Evolutionary conservation across 2,329 filamentous ascomycete genomes (phyloP), one percentile per base, ranked within the genome.

Genomic region (Pseudocercospora eumusae): DNA sequence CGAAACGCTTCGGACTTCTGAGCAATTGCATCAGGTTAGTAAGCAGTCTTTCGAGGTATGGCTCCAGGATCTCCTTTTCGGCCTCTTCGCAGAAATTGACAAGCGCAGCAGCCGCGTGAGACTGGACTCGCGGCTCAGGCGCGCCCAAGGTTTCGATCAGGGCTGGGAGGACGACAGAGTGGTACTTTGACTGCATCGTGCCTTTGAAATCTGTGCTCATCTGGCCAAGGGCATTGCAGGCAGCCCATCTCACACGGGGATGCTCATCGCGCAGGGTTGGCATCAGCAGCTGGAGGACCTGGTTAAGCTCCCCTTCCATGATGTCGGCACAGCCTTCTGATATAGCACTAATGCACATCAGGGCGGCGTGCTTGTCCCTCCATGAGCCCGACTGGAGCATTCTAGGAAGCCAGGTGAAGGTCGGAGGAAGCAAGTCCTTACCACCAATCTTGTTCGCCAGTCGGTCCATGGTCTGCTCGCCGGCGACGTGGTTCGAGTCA

Each of bases 121-220:
- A 93, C 80, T 98, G 96, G 64, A 99, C 95, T 63, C 95, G 89
- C 18, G 92, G 91, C 76, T 99, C 93, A 0, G 91, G 85, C 1
- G 92, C 96, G 71, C 93, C 86, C 5, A 99, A 84, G 0, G 97
- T 93, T 0, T 93, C 93, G 58, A 99, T 92, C 59, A 99, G 95
- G 68, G 92, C 92, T 69, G 88, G 91, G 56, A 99, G 84, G 15
- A 99, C 91, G 49, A 88, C 83, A 66, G 91, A 86, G 76, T 96
- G 95, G 77, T 96, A 96, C 71, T 96, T 95, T 69, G 91, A 90
- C 78, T 99, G 95, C 93, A 99, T 98, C 10, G 90, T 96, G 11
- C 93, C 93, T 11, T 96, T 93, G 76, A 99, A 99, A 74, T 99
- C 95, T 31, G 95, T 99, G 80, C 93, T 98, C 95, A 99, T 99